Percentiles rank a stretch among this genome's conserved stretches.
Evolutionary conservation across 2,329 filamentous ascomycete species (phyloP).

Genomic region (Botrytis hyacinthi): DNA sequence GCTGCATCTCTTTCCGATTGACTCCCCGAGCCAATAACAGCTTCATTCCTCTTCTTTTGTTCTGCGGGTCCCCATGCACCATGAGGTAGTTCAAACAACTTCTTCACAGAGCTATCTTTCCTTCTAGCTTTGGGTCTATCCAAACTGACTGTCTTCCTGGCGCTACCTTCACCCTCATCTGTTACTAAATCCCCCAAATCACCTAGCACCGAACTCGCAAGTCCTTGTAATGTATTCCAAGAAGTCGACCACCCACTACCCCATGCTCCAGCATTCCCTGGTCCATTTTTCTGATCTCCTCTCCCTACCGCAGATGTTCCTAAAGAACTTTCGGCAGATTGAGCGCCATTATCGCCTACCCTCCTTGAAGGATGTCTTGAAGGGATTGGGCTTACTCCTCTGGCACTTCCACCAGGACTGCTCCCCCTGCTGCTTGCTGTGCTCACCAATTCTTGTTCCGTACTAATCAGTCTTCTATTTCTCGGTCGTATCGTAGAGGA

Average conservation of each 20-base stretch:
- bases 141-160: slow-evolving; percentile 8
- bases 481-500: slow-evolving; percentile 34
- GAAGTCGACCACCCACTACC: slow-evolving; percentile 34
- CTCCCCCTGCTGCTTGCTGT: slow-evolving; percentile 37
- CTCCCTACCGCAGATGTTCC: slow-evolving; percentile 11
- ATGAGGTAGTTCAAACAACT: slow-evolving; percentile 26
- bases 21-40: slow-evolving; percentile 52
- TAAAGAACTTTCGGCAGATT: slow-evolving; percentile 3
- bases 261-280: slow-evolving; percentile 19
- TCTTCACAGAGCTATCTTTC: slow-evolving; percentile 23
- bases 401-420: slow-evolving; percentile 41
- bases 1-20: slow-evolving; percentile 53
- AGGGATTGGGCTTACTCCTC: slow-evolving; percentile 51
- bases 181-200: slow-evolving; percentile 21
- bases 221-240: slow-evolving; percentile 37
- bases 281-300: background rate
- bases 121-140: slow-evolving; percentile 21
- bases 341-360: slow-evolving; percentile 14
- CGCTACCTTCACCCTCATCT: slow-evolving; percentile 27
- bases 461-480: slow-evolving; percentile 34
- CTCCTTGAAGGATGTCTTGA: slow-evolving; percentile 40
- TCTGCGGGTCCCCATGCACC: slow-evolving; percentile 35
- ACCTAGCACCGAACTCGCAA: slow-evolving; percentile 39
- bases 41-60: slow-evolving; percentile 29
- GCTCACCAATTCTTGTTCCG: slow-evolving; percentile 36